These are phyloP conservation scores for Penicillium brevicompactum DNA, from an alignment of 2,329 filamentous ascomycete species.

Conservation along the genomic window DNA sequence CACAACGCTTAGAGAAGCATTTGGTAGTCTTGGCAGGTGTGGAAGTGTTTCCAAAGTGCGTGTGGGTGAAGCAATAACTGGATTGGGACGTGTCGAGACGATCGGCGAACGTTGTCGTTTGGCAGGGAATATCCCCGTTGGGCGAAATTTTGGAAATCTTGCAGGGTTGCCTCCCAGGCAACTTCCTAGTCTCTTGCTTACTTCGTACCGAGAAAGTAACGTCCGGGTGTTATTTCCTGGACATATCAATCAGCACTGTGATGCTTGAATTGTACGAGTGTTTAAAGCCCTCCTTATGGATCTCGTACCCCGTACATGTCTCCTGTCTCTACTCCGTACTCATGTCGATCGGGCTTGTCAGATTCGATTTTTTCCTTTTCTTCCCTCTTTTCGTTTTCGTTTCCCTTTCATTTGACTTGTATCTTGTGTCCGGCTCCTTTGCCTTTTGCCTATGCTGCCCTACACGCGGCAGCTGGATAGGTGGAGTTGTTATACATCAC, in stretches of 20 bases:
- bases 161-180: conserved; percentile 4
- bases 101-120: background rate
- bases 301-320: no score
- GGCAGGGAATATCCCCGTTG: background rate
- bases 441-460: no score
- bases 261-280: background rate
- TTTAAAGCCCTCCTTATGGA: no score
- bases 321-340: no score
- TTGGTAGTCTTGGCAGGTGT: background rate
- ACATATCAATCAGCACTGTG: background rate
- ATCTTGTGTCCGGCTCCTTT: no score
- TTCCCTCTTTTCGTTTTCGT: no score
- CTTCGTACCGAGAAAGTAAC: no score
- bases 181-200: background rate
- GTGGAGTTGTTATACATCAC: no score
- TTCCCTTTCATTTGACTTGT: no score
- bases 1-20: background rate
- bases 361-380: background rate
- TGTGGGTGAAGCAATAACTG: background rate
- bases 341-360: background rate
- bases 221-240: background rate
- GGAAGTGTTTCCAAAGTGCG: background rate
- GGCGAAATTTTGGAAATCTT: background rate
- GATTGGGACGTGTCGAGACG: background rate
- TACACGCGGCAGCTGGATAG: no score